These are phyloP conservation scores for Neophaeococcomyces mojaviensis DNA, from an alignment of 2,329 filamentous ascomycete species.

Conservation along the genomic window DNA sequence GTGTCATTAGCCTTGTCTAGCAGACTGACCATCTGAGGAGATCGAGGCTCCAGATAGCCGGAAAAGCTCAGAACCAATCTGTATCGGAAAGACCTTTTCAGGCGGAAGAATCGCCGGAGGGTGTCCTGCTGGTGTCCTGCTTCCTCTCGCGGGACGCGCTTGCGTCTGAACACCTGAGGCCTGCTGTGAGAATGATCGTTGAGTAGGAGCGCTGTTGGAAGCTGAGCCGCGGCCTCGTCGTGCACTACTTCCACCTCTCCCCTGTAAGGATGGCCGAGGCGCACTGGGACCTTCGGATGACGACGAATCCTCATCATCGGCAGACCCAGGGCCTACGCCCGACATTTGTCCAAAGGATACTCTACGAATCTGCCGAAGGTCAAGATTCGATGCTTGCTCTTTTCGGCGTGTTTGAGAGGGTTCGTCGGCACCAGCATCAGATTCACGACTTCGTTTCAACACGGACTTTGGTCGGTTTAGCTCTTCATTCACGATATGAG, in stretches of 20 bases:
- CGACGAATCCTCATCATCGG: constrained; percentile 20
- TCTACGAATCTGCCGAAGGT: constrained; percentile 11
- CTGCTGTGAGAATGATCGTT: neutral
- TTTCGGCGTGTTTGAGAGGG: constrained; percentile 10
- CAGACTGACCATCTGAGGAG: constrained; percentile 63
- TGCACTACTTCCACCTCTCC: neutral
- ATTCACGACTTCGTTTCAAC: constrained; percentile 18
- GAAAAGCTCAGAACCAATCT: constrained; percentile 63
- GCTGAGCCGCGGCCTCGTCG: neutral
- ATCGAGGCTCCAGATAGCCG: constrained; percentile 62
- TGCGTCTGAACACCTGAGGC: neutral
- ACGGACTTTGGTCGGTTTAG: constrained; percentile 17
- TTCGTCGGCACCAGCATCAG: constrained; percentile 10
- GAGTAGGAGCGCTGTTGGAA: neutral
- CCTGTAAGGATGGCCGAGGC: neutral
- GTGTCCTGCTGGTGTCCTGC: constrained; percentile 18
- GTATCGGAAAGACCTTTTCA: constrained; percentile 61
- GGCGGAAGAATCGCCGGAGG: constrained; percentile 37
- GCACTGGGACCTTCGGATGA: constrained; percentile 10
- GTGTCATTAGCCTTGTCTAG: too few species aligned
- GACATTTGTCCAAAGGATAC: constrained; percentile 23
- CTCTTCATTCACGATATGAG: neutral
- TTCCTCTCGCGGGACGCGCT: constrained; percentile 7
- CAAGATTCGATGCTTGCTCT: constrained; percentile 5
- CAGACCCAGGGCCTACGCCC: constrained; percentile 16